phyloP scores from a whole-genome alignment of 73 alveolate species.

The Breviolum minutum region DNA sequence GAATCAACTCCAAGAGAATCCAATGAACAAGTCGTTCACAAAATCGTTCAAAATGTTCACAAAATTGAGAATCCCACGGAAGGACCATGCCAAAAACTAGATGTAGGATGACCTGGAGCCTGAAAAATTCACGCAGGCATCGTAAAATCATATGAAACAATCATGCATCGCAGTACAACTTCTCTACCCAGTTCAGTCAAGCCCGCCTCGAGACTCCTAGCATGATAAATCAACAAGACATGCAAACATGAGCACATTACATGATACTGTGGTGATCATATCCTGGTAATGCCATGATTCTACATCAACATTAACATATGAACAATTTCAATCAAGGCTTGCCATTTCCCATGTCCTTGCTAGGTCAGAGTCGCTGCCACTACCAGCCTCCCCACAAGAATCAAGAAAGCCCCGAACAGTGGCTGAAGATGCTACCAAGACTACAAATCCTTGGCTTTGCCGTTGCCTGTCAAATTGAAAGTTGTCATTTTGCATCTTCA shows the following conservation, averaged over 20 bases:
- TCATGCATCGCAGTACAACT: too few species aligned
- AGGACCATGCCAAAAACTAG: slow-evolving; percentile 37
- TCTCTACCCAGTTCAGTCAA: too few species aligned
- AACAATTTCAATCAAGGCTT: too few species aligned
- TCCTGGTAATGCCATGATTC: too few species aligned
- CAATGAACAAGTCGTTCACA: background rate
- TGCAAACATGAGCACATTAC: too few species aligned
- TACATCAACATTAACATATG: too few species aligned
- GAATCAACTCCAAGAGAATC: background rate
- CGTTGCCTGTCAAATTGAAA: background rate
- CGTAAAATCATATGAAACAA: too few species aligned
- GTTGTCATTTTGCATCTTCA: background rate
- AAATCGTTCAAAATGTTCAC: background rate
- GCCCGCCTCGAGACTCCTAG: too few species aligned
- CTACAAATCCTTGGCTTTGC: background rate
- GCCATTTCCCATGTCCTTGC: background rate
- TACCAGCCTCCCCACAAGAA: background rate
- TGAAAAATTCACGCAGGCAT: too few species aligned
- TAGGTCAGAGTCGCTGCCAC: background rate
- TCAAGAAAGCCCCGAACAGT: background rate
- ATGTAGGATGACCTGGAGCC: background rate
- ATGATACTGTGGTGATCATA: too few species aligned
- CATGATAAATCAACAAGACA: too few species aligned
- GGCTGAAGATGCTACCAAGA: background rate
- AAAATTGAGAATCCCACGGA: background rate